Evolutionary conservation across 208 protist genomes (phyloP), one percentile per base, ranked within the genome.

Genomic region (Crithidia thermophila): DNA sequence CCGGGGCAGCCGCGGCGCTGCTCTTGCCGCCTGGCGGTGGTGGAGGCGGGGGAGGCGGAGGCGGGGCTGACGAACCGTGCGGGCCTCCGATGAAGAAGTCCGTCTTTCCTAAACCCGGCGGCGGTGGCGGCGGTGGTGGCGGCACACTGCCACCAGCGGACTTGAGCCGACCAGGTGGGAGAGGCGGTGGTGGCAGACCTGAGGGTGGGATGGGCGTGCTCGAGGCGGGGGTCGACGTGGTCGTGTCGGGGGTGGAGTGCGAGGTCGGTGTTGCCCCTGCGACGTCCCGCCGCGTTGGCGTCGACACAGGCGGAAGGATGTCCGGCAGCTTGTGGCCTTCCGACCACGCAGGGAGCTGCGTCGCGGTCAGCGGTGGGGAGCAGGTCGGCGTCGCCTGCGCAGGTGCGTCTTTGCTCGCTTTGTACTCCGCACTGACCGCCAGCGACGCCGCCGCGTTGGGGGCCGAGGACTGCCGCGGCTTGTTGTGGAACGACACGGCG

Each of bases 11-110:
- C 3, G 31, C 16, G 16, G 16, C 21, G 45, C 43, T 34, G 62
- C 58, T 51, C 47, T 45, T 47, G 13, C 75, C 67, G 6, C 74
- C 64, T 21, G 68, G 77, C 23, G 67, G 69, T n/a, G 68, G 67
- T 0, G 75, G 67, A 30, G 74, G 53, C 21, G 71, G 20, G 23
- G n/a, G 27, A 13, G 49, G 18, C 3, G 56, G 40, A 63, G 43
- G 30, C 20, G 69, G 36, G 9, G 52, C 28, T 3, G 49, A n/a
- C n/a, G n/a, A n/a, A n/a, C n/a, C n/a, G n/a, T n/a, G n/a, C n/a
- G n/a, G n/a, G n/a, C n/a, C n/a, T n/a, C n/a, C 34, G 27, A 50
- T 34, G 10, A 42, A 39, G 55, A 13, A 36, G 9, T 18, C 62
- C 11, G 25, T 34, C 6, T 34, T 23, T 23, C 58, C 42, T 23